Evolutionary conservation across 2,329 filamentous ascomycete species (phyloP).

Genomic region (Colletotrichum noveboracense): DNA sequence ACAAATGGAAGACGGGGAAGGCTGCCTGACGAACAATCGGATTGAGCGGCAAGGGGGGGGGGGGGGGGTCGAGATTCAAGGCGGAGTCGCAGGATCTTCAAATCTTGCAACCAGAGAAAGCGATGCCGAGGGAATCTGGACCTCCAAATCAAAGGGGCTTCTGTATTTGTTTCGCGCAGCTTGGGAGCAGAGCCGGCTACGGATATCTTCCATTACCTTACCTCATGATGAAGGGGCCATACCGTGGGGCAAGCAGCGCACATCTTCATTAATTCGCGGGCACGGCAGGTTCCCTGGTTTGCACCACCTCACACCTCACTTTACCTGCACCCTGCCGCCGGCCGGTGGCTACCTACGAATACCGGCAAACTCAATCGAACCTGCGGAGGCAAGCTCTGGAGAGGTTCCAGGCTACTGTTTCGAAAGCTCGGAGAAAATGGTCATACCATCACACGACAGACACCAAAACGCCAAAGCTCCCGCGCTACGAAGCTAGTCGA

Average conservation of each 20-base stretch:
- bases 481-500: not conserved
- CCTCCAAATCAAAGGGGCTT: not conserved
- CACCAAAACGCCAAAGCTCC: not conserved
- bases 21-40: not conserved
- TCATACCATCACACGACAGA: not conserved
- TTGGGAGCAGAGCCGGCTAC: not conserved
- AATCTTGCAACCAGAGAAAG: not conserved
- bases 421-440: constrained; percentile 2
- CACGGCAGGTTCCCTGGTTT: not conserved
- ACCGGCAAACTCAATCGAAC: not conserved
- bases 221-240: not conserved
- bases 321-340: not conserved
- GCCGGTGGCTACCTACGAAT: not conserved
- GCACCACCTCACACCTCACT: not conserved
- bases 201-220: too few relatives aligned
- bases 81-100: not conserved
- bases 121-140: not conserved
- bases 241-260: not conserved
- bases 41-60: not conserved
- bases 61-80: not conserved
- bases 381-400: not conserved
- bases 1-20: not conserved
- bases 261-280: not conserved
- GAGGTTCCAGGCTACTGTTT: not conserved
- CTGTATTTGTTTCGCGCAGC: not conserved